A percentile compares a stretch with the other conserved stretches of the same genome.
Conservation (phyloP, 768 basidiomycete species). For the Suillus paluster region DNA sequence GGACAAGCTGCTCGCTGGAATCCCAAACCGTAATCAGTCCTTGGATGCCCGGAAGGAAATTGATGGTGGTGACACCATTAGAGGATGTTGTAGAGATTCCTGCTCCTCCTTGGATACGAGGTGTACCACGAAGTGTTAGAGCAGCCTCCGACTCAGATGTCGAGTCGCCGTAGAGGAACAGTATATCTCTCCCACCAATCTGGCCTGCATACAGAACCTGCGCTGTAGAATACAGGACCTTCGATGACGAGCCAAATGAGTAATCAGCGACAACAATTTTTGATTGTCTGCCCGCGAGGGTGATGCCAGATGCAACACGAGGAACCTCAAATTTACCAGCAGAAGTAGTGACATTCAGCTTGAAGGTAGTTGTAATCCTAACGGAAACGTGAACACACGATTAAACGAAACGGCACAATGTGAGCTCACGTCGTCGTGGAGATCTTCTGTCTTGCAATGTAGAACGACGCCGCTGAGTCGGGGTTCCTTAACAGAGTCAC, state of each 20-base stretch:
- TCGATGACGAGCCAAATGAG: conserved; percentile 62
- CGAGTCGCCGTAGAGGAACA: conserved; percentile 64
- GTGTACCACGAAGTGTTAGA: conserved; percentile 51
- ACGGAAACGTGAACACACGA: background rate
- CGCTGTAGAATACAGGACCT: conserved; percentile 72
- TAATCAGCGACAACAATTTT: conserved; percentile 78
- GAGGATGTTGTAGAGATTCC: conserved; percentile 27
- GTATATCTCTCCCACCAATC: conserved; percentile 64
- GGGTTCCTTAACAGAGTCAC: conserved; percentile 71
- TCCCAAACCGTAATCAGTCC: conserved; percentile 71
- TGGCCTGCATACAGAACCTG: conserved; percentile 68
- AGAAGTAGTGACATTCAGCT: conserved; percentile 60
- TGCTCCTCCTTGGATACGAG: conserved; percentile 36
- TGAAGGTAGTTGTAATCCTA: conserved; percentile 51
- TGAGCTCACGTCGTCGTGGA: conserved; percentile 65
- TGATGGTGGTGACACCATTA: conserved; percentile 47
- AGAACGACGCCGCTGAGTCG: conserved; percentile 68
- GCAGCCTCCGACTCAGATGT: conserved; percentile 59
- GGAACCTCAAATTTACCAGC: conserved; percentile 61
- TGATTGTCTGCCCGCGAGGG: conserved; percentile 71
- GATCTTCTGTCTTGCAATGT: conserved; percentile 67
- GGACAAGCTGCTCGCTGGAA: conserved; percentile 64
- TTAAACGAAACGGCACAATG: conserved; percentile 3
- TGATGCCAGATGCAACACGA: conserved; percentile 52
- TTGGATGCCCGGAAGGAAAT: conserved; percentile 57